These are phyloP conservation scores for rapeseed (Brassica napus) DNA, from an alignment of 345 rosid genomes.

Conservation along the genomic window DNA sequence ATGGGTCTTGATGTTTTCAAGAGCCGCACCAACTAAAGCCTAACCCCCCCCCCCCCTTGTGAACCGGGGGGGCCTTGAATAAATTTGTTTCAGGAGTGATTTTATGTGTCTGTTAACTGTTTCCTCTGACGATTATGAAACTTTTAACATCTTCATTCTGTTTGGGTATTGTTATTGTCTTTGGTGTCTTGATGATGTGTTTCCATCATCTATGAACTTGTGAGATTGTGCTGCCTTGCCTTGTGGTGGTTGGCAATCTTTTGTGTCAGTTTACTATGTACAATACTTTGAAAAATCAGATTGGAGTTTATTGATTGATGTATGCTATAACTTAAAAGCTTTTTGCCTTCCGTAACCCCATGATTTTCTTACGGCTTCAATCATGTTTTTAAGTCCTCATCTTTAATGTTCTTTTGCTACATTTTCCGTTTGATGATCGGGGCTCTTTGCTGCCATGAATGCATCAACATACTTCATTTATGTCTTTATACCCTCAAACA, in stretches of 20 bases:
- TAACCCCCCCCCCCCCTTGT: neutral
- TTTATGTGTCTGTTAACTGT: conserved; percentile 28
- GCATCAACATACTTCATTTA: too few species aligned
- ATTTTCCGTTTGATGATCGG: too few species aligned
- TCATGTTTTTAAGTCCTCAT: neutral
- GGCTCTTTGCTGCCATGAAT: too few species aligned
- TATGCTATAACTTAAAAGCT: neutral
- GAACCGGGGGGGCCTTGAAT: conserved; percentile 10
- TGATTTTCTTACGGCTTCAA: neutral
- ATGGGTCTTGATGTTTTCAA: conserved; percentile 61
- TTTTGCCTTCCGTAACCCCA: neutral
- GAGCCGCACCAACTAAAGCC: conserved; percentile 49
- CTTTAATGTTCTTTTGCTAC: too few species aligned
- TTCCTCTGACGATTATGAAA: conserved; percentile 24
- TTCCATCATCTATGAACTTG: neutral
- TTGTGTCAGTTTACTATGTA: conserved; percentile 15
- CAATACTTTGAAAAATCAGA: neutral
- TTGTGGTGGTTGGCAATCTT: neutral
- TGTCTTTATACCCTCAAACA: too few species aligned
- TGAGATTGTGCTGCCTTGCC: conserved; percentile 18
- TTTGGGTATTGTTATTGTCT: neutral
- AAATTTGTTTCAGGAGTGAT: conserved; percentile 33
- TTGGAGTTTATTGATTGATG: conserved; percentile 8
- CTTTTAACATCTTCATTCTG: conserved; percentile 10
- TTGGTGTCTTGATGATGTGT: conserved; percentile 8